Base-by-base conservation (phyloP, 768 basidiomycete genomes). In the Termitomyces sp. region DNA sequence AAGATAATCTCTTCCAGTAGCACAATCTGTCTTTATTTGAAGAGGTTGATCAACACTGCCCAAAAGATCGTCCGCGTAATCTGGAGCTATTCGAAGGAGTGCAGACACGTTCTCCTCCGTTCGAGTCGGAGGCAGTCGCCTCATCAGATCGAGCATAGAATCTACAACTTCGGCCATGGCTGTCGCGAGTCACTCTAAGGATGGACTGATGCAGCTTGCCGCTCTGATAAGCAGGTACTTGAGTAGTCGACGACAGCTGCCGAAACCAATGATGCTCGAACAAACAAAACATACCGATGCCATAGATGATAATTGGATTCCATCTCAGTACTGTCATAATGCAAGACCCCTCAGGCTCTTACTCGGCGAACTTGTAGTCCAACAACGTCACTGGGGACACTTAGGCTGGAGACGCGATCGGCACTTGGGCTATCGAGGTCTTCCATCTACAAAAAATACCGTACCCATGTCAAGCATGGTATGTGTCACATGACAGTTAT, bases 31-130 rank as follows among this genome's bases (percentile, higher is more conserved):
- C 74, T 80, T 79, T 55, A 95, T 76, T 70, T 88, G 85, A 59
- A 98, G 77, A 8, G 96, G 96, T 69, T 95, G 91, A 78, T 99
- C 97, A 58, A 98, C 94, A 61, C 90, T 93, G 44, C 92, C 89
- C 46, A 97, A 79, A 20, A 99, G 82, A 76, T 98, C 97, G 67
- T 98, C 97, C 8, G 94, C 90, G 67, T 91, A 88, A 68, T 98
- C 95, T 31, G 96, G 96, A 59, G 87, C 88, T 68, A 98, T 86
- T 47, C 77, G 76, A 58, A 91, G 85, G 29, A 98, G 86, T 27
- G 86, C 79, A 47, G 84, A 77, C 61, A 98, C 86, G 73, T 96
- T 98, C 69, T 90, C 84, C 67, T 94, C 88, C 46, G 94, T 88
- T 20, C 85, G 77, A 8, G 87, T 90, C 3, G 97, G 96, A 8